These are phyloP conservation scores for Cercophora scortea DNA, from an alignment of 495 filamentous ascomycete species.

Conservation along the genomic window DNA sequence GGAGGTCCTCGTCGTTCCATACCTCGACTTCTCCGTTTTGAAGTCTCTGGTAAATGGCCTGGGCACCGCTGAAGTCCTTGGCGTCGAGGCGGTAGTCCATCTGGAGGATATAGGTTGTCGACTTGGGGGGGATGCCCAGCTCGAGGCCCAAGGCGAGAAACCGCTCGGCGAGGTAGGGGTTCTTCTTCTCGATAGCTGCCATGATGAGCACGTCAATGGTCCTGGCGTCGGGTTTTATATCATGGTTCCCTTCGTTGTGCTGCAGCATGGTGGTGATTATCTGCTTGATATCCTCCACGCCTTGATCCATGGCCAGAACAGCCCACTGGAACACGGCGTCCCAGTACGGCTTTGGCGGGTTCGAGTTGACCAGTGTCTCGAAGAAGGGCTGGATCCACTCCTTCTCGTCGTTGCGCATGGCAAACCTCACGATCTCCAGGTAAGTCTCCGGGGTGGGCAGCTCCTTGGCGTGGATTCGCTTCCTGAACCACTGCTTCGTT, in stretches of 20 bases:
- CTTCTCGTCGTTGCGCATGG: slow-evolving; percentile 44
- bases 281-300: slow-evolving; percentile 59
- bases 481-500: slow-evolving; percentile 59
- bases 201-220: slow-evolving; percentile 71
- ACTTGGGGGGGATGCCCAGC: slow-evolving; percentile 54
- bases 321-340: slow-evolving; percentile 71
- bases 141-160: slow-evolving; percentile 57
- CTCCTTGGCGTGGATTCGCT: slow-evolving; percentile 36
- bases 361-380: slow-evolving; percentile 43
- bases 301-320: slow-evolving; percentile 55
- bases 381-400: slow-evolving; percentile 60
- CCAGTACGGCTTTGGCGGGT: slow-evolving; percentile 47
- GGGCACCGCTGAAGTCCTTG: slow-evolving; percentile 59
- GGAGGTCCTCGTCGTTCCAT: slow-evolving; percentile 47
- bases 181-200: slow-evolving; percentile 59
- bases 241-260: slow-evolving; percentile 19
- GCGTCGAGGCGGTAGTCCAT: slow-evolving; percentile 66
- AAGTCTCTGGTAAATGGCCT: slow-evolving; percentile 53
- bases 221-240: slow-evolving; percentile 51
- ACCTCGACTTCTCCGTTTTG: slow-evolving; percentile 37
- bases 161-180: slow-evolving; percentile 65
- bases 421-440: slow-evolving; percentile 43
- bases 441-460: slow-evolving; percentile 39
- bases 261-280: slow-evolving; percentile 55
- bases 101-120: slow-evolving; percentile 61